These are phyloP conservation scores for Monilinia polystroma DNA, from an alignment of 2,329 filamentous ascomycete genomes.

Conservation along the genomic window DNA sequence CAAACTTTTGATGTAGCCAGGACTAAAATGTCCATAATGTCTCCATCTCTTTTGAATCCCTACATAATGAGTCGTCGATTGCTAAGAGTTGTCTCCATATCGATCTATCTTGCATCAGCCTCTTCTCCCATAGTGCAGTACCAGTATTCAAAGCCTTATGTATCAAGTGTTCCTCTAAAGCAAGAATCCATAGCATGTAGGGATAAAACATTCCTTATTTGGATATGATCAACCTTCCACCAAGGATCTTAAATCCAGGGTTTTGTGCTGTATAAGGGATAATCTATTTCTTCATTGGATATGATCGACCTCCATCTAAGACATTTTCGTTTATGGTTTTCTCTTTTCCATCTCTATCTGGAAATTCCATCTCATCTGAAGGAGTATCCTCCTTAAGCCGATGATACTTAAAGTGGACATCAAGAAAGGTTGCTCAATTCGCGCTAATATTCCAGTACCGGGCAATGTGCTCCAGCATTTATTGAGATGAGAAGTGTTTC, in stretches of 20 bases:
- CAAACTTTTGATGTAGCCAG: not conserved
- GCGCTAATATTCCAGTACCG: constrained; percentile 13
- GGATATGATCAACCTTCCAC: not conserved
- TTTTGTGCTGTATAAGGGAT: not conserved
- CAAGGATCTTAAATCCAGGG: not conserved
- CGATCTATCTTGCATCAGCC: too few species aligned
- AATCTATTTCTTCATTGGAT: not conserved
- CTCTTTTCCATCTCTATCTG: not conserved
- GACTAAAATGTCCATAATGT: not conserved
- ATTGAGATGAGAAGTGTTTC: not conserved
- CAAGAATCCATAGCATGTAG: too few species aligned
- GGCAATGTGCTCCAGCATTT: not conserved
- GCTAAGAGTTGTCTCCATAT: too few species aligned
- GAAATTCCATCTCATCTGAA: not conserved
- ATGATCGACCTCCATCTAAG: constrained; percentile 15
- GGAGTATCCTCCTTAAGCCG: too few species aligned
- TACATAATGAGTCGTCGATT: too few species aligned
- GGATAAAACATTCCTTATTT: too few species aligned
- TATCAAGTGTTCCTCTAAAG: not conserved
- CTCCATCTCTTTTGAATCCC: not conserved
- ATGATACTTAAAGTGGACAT: too few species aligned
- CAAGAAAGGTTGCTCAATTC: too few species aligned
- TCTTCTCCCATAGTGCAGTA: too few species aligned
- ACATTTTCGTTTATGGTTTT: not conserved
- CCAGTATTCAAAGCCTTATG: not conserved